Evolutionary conservation across 495 filamentous ascomycete genomes (phyloP), one percentile per base, ranked within the genome.

Genomic region (Trichoderma gamsii): DNA sequence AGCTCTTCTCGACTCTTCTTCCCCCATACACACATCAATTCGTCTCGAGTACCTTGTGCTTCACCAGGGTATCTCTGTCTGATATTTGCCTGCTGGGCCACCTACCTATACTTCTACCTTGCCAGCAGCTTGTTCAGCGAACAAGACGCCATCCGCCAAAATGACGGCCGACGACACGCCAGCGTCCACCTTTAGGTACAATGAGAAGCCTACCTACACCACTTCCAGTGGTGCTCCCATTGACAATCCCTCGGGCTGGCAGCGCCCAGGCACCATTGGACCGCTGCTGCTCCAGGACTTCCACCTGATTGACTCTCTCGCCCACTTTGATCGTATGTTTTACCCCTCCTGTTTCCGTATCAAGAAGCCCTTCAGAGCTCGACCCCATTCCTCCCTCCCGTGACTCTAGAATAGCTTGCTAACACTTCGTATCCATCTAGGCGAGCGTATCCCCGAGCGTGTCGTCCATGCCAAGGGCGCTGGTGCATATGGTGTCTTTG

Each of bases 401-500:
- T 29, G 27, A 61, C 56, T 12, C 27, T 7, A 56, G 18, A 25
- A 25, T 5, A 68, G 66, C 70, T 25, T 49, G 27, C 68, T 18
- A 49, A 68, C 66, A 59, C 61, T n/a, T 0, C 1, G 16, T 7
- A 6, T 4, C 5, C 13, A 18, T 4, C 11, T 18, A 23, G 66
- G 46, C 1, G 35, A 41, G 4, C 18, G 25, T 61, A 61, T 82
- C 18, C 81, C 79, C 1, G 80, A 85, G 70, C 76, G 84, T 68
- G 81, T 74, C 46, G 81, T 83, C 25, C 80, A 83, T 65, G 81
- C 81, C 11, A 75, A 80, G 66, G 81, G 78, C 67, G 76, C 77
- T 52, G 82, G 89, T 63, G 92, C 92, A 63, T 87, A 93, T 70
- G 92, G 92, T 41, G 87, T 87, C n/a, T 96, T 96, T 77, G 88